Base-by-base conservation (phyloP, 352 stramenopile genomes). In the Globisporangium lucens region DNA sequence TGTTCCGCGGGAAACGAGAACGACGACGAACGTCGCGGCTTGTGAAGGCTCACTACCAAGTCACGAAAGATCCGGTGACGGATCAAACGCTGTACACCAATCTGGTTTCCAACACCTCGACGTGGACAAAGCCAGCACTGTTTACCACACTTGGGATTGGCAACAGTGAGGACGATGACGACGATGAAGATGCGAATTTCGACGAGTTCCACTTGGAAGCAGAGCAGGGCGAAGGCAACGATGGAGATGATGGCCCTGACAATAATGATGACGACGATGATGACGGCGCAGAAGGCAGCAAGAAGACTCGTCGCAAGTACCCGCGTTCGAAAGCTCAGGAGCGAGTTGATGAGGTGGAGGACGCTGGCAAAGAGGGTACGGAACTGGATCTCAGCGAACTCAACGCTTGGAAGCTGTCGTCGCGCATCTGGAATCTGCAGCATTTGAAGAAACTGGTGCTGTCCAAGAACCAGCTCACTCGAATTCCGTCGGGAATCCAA, bases 381-480 rank as follows among this genome's bases (percentile, higher is more conserved):
- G 10, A 60, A 24, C 71, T 93, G 12, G 74, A 91, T 51, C 36
- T 93, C 65, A 87, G 80, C n/a, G 65, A 67, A 0, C 59, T 93
- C 0, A 63, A 83, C n/a, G 78, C 74, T 4, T 80, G 75, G 70
- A 79, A 76, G 30, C 38, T 93, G 22, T 89, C 85, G 51, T 81
- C 78, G 51, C 83, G 83, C 1, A 82, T 93, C 33, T 93, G 85
- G 85, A 91, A 90, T 58, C 62, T 93, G n/a, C 67, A 75, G 60
- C 65, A 69, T 36, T 58, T 93, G 9, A 65, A 67, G 20, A 73
- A 55, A 7, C 72, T 93, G 9, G 66, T 77, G 5, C 66, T 93
- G 2, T 75, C 71, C 0, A 67, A 79, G 62, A 93, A 93, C 56
- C 65, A 75, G 47, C 73, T 93, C 20, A 53, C 62, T 8, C 82